phyloP scores from a whole-genome alignment of 2,329 filamentous ascomycete genomes.

The Neocucurbitaria cava region DNA sequence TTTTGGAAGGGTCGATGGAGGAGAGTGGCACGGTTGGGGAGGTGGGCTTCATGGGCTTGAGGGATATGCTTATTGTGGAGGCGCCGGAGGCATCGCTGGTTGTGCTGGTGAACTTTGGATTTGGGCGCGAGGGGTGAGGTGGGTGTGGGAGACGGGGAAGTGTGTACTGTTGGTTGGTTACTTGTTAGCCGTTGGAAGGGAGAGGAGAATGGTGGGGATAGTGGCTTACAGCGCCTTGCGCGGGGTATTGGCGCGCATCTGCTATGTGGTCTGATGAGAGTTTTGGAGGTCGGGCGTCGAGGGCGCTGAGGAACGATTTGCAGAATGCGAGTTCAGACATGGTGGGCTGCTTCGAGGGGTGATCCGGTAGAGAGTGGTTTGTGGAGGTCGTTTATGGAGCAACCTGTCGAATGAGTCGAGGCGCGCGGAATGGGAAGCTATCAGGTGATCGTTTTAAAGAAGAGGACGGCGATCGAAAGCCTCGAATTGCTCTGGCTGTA shows the following conservation, averaged over 20 bases:
- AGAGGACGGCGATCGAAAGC: not conserved
- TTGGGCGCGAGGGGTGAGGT: conserved; percentile 57
- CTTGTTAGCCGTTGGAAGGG: conserved; percentile 12
- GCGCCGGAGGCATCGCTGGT: conserved; percentile 46
- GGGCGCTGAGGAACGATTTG: conserved; percentile 78
- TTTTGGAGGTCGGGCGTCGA: conserved; percentile 81
- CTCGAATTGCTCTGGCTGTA: not conserved
- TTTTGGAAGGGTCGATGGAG: conserved; percentile 66
- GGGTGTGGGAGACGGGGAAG: conserved; percentile 71
- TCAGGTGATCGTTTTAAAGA: not conserved
- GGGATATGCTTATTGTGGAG: conserved; percentile 62
- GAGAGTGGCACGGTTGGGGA: conserved; percentile 72
- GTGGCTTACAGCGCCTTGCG: conserved; percentile 73
- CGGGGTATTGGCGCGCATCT: conserved; percentile 79
- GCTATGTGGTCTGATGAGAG: conserved; percentile 90
- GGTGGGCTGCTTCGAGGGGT: conserved; percentile 8
- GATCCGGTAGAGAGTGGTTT: not conserved
- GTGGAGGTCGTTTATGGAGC: not conserved
- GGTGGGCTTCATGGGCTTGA: conserved; percentile 73
- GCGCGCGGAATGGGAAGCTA: not conserved
- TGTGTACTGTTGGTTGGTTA: conserved; percentile 68
- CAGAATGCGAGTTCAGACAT: conserved; percentile 79
- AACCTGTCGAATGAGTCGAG: not conserved
- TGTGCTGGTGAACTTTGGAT: conserved; percentile 50
- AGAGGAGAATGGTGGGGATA: conserved; percentile 32